Base-by-base conservation (phyloP, 1,284 basidiomycete species). In the Cutaneotrichosporon daszewskae region DNA sequence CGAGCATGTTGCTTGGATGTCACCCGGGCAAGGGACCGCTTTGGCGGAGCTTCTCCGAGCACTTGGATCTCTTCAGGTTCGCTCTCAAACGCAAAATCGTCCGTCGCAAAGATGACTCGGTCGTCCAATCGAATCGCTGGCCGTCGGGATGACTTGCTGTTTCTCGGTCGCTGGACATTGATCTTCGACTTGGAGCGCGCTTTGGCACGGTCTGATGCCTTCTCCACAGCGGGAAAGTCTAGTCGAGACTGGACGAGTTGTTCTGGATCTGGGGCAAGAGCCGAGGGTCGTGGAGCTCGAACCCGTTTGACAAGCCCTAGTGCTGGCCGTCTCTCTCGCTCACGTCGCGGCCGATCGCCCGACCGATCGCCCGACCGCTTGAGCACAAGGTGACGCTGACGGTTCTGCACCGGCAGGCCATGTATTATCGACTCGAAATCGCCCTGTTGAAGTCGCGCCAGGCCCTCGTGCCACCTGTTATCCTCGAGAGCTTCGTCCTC, bases 41-140 rank as follows among this genome's bases (percentile, higher is more conserved):
- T 31, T n/a, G 7, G 28, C 10, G 29, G 29, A 7, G 32, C 20
- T 9, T 57, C 46, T 10, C 48, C 43, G 10, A 28, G 5, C 9
- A 42, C 29, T n/a, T 47, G 40, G 35, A 41, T 29, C 18, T 37
- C 37, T 12, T 47, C 27, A n/a, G 43, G 26, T 17, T 54, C 54
- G 18, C 42, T 45, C 11, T 61, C 60, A 32, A 67, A 66, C 8
- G 55, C 66, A 37, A 69, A 66, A 14, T 66, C 65, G 4, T 45
- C 59, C 3, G 48, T 54, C 8, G 67, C 56, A 26, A 64, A 69
- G 45, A 69, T 69, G 36, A 58, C 47, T 16, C 53, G 41, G 44
- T 69, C 67, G 37, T 62, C 55, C 14, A 69, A 48, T 3, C 58
- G 53, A 27, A 69, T 66, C 2, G 64, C 65, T 1, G 63, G 64